Conservation (phyloP, 2,329 filamentous ascomycete genomes). For the Macrophomina pseudophaseolina region DNA sequence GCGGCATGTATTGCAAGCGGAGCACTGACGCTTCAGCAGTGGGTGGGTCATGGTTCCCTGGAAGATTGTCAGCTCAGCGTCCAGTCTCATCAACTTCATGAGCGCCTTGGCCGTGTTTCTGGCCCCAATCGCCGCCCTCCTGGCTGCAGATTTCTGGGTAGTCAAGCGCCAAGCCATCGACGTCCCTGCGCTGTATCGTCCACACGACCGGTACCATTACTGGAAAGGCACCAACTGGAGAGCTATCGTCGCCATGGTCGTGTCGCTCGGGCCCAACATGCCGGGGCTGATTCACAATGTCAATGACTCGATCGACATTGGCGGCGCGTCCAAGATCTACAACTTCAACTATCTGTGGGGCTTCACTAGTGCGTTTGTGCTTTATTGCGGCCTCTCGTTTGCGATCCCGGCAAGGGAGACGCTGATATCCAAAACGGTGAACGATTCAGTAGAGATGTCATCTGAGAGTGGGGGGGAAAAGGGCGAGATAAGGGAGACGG, state of each 20-base stretch:
- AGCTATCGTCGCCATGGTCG: slow-evolving; percentile 31
- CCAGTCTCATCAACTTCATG: slow-evolving; percentile 37
- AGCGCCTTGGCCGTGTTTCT: slow-evolving; percentile 36
- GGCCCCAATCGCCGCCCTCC: slow-evolving; percentile 32
- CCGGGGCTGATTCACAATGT: slow-evolving; percentile 33
- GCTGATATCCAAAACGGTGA: slow-evolving; percentile 33
- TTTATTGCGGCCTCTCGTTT: slow-evolving; percentile 38
- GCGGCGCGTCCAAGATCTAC: slow-evolving; percentile 37
- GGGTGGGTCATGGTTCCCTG: slow-evolving; percentile 30
- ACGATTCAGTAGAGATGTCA: neutral
- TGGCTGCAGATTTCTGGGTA: slow-evolving; percentile 34
- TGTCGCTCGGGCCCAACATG: slow-evolving; percentile 30
- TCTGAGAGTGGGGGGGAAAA: neutral
- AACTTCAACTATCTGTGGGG: slow-evolving; percentile 45
- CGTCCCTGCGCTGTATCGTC: slow-evolving; percentile 34
- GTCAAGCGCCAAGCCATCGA: slow-evolving; percentile 31
- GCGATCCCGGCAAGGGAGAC: slow-evolving; percentile 42
- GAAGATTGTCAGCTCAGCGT: slow-evolving; percentile 37
- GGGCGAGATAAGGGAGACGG: neutral
- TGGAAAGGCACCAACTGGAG: slow-evolving; percentile 34
- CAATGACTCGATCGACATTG: slow-evolving; percentile 31
- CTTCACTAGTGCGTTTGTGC: slow-evolving; percentile 42
- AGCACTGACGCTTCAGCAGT: neutral
- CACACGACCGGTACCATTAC: slow-evolving; percentile 28
- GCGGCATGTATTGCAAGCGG: neutral